Percentiles rank a stretch among this genome's conserved stretches.
Evolutionary conservation across 179 eudicot species (phyloP).

Genomic region (Gypsophila paniculata): DNA sequence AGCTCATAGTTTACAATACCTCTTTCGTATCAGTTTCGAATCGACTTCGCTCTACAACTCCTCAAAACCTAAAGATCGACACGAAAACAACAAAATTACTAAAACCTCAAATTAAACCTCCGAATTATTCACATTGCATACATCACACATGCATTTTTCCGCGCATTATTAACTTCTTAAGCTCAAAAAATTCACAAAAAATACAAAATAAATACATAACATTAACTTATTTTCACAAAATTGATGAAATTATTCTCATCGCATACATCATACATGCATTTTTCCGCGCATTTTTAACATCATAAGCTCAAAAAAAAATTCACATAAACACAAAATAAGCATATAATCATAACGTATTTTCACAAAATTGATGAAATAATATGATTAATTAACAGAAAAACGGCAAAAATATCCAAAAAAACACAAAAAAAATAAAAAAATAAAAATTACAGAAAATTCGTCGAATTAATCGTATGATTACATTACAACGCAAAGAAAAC

Average conservation of each 20-base stretch:
- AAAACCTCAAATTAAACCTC: constrained; percentile 7
- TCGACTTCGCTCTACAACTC: constrained; percentile 23
- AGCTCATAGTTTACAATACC: constrained; percentile 23
- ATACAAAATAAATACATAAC: background rate
- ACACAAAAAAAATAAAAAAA: too few species aligned
- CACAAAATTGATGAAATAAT: too few species aligned
- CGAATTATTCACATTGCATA: background rate
- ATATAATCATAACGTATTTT: background rate
- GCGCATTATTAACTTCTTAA: background rate
- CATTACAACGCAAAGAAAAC: background rate
- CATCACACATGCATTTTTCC: background rate
- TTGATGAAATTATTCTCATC: background rate
- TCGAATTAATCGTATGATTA: background rate
- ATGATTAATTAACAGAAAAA: background rate
- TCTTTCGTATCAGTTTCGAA: constrained; percentile 27
- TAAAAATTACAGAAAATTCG: background rate
- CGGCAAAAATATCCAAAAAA: background rate
- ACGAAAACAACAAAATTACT: constrained; percentile 21
- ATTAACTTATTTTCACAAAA: background rate
- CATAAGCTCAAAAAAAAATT: background rate
- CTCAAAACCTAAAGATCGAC: constrained; percentile 12
- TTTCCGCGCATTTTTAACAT: background rate
- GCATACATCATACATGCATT: background rate
- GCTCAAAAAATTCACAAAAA: background rate
- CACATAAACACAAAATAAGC: background rate